Conservation (phyloP, 805 yeast genomes). For the Pichia nanzhaoensis region DNA sequence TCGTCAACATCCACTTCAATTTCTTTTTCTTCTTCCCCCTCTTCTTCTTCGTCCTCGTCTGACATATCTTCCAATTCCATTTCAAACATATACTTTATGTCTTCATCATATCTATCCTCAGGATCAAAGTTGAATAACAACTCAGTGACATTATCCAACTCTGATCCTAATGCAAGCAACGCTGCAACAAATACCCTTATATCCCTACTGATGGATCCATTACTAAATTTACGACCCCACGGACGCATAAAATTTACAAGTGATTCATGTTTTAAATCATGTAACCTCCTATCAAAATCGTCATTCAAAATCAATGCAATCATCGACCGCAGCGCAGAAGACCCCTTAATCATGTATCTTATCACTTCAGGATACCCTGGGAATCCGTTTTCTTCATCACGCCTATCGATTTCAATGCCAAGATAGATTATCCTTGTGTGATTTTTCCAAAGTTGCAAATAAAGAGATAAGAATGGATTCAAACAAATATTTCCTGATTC, state of each 20-base stretch:
- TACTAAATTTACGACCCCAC: conserved; percentile 52
- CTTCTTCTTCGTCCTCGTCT: conserved; percentile 16
- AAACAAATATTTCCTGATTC: conserved; percentile 31
- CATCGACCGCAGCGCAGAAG: conserved; percentile 56
- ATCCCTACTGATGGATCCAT: conserved; percentile 55
- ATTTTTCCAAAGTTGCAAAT: conserved; percentile 59
- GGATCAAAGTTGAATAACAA: conserved; percentile 48
- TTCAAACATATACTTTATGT: conserved; percentile 34
- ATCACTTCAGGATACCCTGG: conserved; percentile 40
- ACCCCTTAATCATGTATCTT: conserved; percentile 49
- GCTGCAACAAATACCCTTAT: conserved; percentile 53
- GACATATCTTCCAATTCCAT: conserved; percentile 25
- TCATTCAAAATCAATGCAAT: conserved; percentile 55
- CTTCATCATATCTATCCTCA: conserved; percentile 65
- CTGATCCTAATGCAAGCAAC: conserved; percentile 42
- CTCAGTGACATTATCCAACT: conserved; percentile 44
- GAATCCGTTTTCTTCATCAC: conserved; percentile 37
- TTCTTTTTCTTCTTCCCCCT: conserved; percentile 7
- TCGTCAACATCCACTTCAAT: not conserved
- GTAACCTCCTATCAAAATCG: conserved; percentile 34
- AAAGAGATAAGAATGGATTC: conserved; percentile 57
- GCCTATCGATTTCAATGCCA: conserved; percentile 55
- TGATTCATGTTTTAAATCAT: conserved; percentile 56
- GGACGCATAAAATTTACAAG: conserved; percentile 59
- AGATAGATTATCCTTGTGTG: conserved; percentile 52